Conservation (phyloP, 2,329 filamentous ascomycete species). For the Colletotrichum sublineola region DNA sequence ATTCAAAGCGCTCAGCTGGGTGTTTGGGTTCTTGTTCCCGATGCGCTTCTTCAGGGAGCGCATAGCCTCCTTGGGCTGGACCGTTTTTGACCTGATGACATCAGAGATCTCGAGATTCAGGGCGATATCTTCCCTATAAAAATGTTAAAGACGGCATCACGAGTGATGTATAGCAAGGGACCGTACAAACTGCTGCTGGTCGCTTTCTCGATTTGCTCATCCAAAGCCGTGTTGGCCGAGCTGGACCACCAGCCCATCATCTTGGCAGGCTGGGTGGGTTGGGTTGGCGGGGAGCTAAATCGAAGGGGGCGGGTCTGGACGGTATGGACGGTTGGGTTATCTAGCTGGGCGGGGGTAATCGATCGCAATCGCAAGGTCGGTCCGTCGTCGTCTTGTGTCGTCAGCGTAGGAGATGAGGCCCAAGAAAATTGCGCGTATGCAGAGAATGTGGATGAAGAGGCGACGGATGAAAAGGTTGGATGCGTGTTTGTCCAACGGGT, state of each 20-base stretch:
- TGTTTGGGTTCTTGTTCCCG: slow-evolving; percentile 97
- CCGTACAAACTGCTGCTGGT: slow-evolving; percentile 92
- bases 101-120: slow-evolving; percentile 99
- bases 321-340: slow-evolving; percentile 11
- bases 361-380: slow-evolving; percentile 12
- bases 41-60: slow-evolving; percentile 93
- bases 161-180: slow-evolving; percentile 21
- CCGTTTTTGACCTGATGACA: slow-evolving; percentile 95
- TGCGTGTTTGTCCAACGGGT: slow-evolving; percentile 17
- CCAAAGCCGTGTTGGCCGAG: slow-evolving; percentile 88
- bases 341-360: slow-evolving; percentile 3
- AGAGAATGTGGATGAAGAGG: slow-evolving; percentile 27
- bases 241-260: slow-evolving; percentile 98
- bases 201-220: slow-evolving; percentile 96
- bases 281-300: slow-evolving; percentile 25
- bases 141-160: slow-evolving; percentile 44
- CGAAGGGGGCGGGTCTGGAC: slow-evolving; percentile 25
- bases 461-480: slow-evolving; percentile 29
- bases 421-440: slow-evolving; percentile 31
- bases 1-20: slow-evolving; percentile 94
- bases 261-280: slow-evolving; percentile 47
- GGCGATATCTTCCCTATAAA: slow-evolving; percentile 88
- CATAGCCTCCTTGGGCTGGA: slow-evolving; percentile 98
- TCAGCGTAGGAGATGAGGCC: slow-evolving; percentile 19
- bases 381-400: background rate